Evolutionary conservation across 23 red algal species (phyloP), one percentile per base, ranked within the genome.

Genomic region (Gracilariopsis chorda): DNA sequence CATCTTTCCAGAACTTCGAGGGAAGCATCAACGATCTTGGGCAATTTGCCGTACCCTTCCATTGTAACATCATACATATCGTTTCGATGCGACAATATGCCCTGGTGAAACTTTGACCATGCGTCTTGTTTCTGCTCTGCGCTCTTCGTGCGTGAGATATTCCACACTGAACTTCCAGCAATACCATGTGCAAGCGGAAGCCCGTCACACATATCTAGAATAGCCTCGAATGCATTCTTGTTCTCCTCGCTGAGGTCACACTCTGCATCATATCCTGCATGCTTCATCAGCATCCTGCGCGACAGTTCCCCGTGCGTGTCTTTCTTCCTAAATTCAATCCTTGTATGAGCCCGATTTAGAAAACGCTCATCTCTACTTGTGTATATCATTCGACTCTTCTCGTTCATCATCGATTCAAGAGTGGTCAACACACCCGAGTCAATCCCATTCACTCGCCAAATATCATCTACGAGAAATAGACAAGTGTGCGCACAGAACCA

Each of bases 381-480:
- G 53, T 58, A 58, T 19, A 58, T 25, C 53, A 58, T 9, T 58
- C 53, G 4, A 58, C 53, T 58, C 53, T 58, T 58, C 16, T 5
- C 16, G 53, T 58, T 72, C 65, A 72, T 4, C 25, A 72, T 72
- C 5, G 33, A 3, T 33, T 33, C 65, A 4, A 72, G 41, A 40
- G 17, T 12, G 6, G 35, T 35, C 41, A 72, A 72, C 23, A 72
- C 65, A 14, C 32, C 60, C 9, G 12, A 67, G 24, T 67, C 60
- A 14, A 67, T 67, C 12, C 60, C 60, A 67, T 67, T 67, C 32
- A 67, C n/a, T n/a, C n/a, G n/a, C n/a, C n/a, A n/a, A n/a, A n/a
- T n/a, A n/a, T n/a, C n/a, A n/a, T n/a, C n/a, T n/a, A n/a, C n/a
- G n/a, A n/a, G n/a, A n/a, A n/a, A n/a, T n/a, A n/a, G n/a, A n/a